These are phyloP conservation scores for Glaciozyma martinii DNA, from an alignment of 768 basidiomycete genomes.

Conservation along the genomic window DNA sequence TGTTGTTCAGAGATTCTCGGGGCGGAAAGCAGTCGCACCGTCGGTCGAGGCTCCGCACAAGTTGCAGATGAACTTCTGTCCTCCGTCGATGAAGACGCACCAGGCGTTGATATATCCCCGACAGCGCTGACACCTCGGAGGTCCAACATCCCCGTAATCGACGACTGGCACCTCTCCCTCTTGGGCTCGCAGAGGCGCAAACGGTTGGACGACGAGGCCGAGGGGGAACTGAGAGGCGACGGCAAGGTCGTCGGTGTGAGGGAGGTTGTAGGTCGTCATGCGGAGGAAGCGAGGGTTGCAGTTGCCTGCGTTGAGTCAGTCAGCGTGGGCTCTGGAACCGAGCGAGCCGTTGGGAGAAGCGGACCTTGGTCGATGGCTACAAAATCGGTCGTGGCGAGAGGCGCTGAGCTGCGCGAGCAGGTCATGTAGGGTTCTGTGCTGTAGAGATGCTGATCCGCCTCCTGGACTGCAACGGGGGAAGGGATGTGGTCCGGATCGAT, in stretches of 20 bases:
- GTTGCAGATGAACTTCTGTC: constrained; percentile 84
- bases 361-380: constrained; percentile 82
- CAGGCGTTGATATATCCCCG: constrained; percentile 89
- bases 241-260: constrained; percentile 66
- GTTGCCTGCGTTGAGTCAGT: constrained; percentile 52
- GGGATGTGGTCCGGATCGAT: constrained; percentile 87
- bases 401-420: constrained; percentile 54
- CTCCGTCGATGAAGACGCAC: constrained; percentile 75
- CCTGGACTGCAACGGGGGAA: constrained; percentile 72
- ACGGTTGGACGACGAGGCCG: constrained; percentile 77
- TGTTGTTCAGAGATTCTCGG: too few species aligned
- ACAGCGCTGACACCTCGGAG: constrained; percentile 74
- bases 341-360: background rate
- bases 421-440: constrained; percentile 56
- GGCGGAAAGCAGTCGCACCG: constrained; percentile 55
- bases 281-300: constrained; percentile 85
- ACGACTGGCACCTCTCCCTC: constrained; percentile 65
- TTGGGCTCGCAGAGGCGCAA: constrained; percentile 65
- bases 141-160: constrained; percentile 60
- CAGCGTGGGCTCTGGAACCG: too few species aligned
- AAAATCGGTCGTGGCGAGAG: constrained; percentile 78
- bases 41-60: constrained; percentile 72
- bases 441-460: constrained; percentile 72
- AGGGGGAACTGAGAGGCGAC: constrained; percentile 76
- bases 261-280: constrained; percentile 80